Conservation (phyloP, 106 monocot species). For the Phalaenopsis equestris region DNA sequence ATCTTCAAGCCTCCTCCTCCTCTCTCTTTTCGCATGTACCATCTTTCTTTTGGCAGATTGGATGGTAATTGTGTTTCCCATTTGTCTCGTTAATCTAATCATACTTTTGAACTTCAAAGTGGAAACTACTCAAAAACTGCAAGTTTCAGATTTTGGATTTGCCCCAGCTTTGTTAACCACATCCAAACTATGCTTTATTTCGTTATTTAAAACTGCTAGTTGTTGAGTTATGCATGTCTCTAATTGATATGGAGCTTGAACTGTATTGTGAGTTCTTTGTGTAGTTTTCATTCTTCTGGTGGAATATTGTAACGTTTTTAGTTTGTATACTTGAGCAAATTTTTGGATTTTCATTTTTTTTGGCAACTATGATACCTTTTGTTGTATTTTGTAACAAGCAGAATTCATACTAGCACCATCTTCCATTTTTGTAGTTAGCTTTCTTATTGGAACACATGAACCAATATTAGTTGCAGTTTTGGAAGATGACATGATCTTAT, state of each 20-base stretch:
- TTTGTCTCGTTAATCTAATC: no score
- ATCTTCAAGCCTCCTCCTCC: no score
- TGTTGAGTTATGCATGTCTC: background rate
- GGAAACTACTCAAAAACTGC: constrained; percentile 11
- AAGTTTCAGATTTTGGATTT: constrained; percentile 16
- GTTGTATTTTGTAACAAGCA: constrained; percentile 5
- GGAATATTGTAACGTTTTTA: constrained; percentile 1
- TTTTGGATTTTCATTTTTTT: constrained; percentile 3
- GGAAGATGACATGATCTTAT: background rate
- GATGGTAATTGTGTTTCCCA: no score
- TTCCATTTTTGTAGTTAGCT: constrained; percentile 9
- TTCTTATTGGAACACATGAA: constrained; percentile 11
- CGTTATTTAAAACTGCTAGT: constrained; percentile 1
- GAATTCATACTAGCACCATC: background rate
- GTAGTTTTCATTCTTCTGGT: constrained; percentile 8
- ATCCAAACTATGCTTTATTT: background rate
- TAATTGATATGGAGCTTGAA: constrained; percentile 3
- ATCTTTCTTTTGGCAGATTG: no score
- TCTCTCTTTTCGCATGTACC: no score
- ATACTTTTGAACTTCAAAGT: no score
- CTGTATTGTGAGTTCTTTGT: constrained; percentile 4
- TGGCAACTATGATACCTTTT: background rate
- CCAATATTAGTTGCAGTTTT: constrained; percentile 7
- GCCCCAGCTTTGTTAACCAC: constrained; percentile 2
- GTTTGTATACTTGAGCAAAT: background rate